phyloP scores from a whole-genome alignment of 2,329 filamentous ascomycete genomes.

The Waltergamsia citrina region DNA sequence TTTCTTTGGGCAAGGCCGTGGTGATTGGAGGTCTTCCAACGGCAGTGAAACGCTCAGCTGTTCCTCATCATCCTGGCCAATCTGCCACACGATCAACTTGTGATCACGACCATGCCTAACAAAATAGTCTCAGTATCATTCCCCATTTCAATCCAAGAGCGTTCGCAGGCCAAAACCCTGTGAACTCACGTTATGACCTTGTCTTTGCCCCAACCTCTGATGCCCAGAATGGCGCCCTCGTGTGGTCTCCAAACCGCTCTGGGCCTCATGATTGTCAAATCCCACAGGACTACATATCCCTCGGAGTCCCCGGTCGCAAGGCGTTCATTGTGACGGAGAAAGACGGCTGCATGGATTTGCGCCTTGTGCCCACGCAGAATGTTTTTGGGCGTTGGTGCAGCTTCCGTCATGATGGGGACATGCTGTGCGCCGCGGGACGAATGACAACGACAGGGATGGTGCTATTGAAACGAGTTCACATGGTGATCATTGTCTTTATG shows the following conservation, averaged over 20 bases:
- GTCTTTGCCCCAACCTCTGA: conserved; percentile 61
- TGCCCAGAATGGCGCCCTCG: conserved; percentile 63
- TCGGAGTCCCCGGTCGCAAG: conserved; percentile 84
- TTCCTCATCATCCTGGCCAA: conserved; percentile 51
- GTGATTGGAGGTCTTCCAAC: conserved; percentile 45
- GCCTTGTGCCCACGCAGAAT: conserved; percentile 80
- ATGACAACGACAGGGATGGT: too few relatives aligned
- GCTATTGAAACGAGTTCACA: too few relatives aligned
- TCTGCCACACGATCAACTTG: conserved; percentile 75
- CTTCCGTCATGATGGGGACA: conserved; percentile 14
- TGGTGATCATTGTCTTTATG: too few relatives aligned
- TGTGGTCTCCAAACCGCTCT: conserved; percentile 84
- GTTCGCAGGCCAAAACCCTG: too few relatives aligned
- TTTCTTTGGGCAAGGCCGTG: conserved; percentile 67
- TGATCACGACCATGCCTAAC: conserved; percentile 82
- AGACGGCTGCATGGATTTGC: conserved; percentile 68
- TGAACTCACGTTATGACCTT: conserved; percentile 71
- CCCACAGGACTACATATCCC: conserved; percentile 83
- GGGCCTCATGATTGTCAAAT: conserved; percentile 70
- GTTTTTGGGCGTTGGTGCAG: conserved; percentile 32
- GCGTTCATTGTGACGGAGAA: conserved; percentile 63
- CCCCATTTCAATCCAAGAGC: too few relatives aligned
- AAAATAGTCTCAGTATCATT: too few relatives aligned
- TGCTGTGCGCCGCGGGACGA: too few relatives aligned
- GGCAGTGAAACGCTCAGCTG: conserved; percentile 61